phyloP scores from a whole-genome alignment of 257 asterid species.

The Capsicum pubescens region DNA sequence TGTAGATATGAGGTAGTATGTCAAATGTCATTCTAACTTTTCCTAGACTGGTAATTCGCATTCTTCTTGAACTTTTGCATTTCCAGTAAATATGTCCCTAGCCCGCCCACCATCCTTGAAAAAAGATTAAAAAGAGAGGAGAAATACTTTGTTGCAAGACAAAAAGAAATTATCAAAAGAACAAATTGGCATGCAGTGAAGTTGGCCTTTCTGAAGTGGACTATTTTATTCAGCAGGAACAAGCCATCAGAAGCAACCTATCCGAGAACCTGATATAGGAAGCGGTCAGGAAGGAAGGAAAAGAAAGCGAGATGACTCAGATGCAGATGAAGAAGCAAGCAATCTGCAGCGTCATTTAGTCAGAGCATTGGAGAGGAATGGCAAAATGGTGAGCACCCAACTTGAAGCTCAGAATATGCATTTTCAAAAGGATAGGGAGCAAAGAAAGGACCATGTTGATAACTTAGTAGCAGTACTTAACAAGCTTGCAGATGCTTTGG shows the following conservation, averaged over 20 bases:
- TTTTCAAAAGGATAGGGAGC: slow-evolving; percentile 71
- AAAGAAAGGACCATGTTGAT: slow-evolving; percentile 64
- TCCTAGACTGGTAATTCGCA: not conserved
- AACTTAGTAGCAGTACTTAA: slow-evolving; percentile 68
- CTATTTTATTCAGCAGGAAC: slow-evolving; percentile 50
- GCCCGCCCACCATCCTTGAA: not conserved
- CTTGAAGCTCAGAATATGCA: slow-evolving; percentile 72
- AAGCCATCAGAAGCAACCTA: slow-evolving; percentile 37
- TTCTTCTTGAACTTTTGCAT: not conserved
- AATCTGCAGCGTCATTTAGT: slow-evolving; percentile 54
- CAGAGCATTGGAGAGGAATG: slow-evolving; percentile 75
- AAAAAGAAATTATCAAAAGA: not conserved
- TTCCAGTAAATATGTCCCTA: not conserved
- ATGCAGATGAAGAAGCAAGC: slow-evolving; percentile 51
- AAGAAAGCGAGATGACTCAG: slow-evolving; percentile 52
- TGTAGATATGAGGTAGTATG: not conserved
- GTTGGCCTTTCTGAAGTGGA: slow-evolving; percentile 18
- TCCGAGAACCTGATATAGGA: slow-evolving; percentile 45
- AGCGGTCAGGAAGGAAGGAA: slow-evolving; percentile 59
- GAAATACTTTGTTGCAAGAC: not conserved
- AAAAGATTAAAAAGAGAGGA: slow-evolving; percentile 4
- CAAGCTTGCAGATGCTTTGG: slow-evolving; percentile 83
- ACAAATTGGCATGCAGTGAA: not conserved
- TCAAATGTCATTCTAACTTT: slow-evolving; percentile 18
- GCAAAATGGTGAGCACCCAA: slow-evolving; percentile 65